Evolutionary conservation across 352 stramenopile genomes (phyloP), one percentile per base, ranked within the genome.

Genomic region (Phytophthora megakarya): DNA sequence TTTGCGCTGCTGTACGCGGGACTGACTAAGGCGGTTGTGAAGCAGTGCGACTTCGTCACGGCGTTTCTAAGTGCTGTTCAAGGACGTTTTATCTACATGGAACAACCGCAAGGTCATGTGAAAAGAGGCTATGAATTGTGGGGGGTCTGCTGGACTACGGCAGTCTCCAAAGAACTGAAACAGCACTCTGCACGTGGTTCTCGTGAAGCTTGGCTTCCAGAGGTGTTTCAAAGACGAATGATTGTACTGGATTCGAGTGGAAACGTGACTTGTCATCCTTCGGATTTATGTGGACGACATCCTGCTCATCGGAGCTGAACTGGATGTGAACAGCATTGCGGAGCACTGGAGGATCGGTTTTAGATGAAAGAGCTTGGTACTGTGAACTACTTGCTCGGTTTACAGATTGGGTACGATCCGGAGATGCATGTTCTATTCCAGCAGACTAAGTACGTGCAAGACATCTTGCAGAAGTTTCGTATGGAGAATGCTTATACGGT

Each of bases 361-460:
- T 48, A 53, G 10, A 26, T 59, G 22, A 65, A 59, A n/a, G 21
- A 21, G 6, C 47, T 65, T 19, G 46, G 39, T 2, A 12, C 18
- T 1, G 57, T 59, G 8, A 65, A 5, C 60, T 65, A 59, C 10
- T 16, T 65, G 11, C n/a, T 65, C 8, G 57, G 38, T 5, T n/a
- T 59, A 12, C 57, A 59, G 28, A 59, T 59, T 16, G n/a, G 19
- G 15, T 60, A 65, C 10, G 28, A 40, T 4, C 47, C 48, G 0
- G 48, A 67, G 23, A 45, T 21, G 7, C 32, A 49, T 8, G 48
- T 67, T 10, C 40, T 19, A 16, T 61, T 67, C 25, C 19, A 32
- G 21, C 48, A 65, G 21, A 65, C 58, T 3, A 61, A 67, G 40
- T 67, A 67, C 32, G 33, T 65, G 26, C 58, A 54, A 4, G 39